Evolutionary conservation across 106 monocot species (phyloP).

Genomic region (Apostasia shenzhenica): DNA sequence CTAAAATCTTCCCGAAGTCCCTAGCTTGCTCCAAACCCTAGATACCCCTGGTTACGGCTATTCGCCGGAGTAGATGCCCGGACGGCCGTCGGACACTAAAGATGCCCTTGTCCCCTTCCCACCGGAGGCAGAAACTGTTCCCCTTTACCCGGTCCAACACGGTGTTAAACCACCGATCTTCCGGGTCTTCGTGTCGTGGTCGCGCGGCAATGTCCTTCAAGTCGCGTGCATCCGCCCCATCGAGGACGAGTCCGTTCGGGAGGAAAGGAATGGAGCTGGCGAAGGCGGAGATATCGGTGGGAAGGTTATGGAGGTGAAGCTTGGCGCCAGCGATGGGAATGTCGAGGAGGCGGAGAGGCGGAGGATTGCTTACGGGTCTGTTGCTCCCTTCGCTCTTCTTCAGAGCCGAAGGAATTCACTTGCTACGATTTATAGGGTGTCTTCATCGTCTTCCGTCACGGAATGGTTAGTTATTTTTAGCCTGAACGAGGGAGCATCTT

Average conservation of each 20-base stretch:
- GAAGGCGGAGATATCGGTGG: constrained; percentile 40
- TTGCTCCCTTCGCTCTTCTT: constrained; percentile 72
- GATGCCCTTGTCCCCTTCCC: constrained; percentile 39
- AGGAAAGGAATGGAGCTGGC: constrained; percentile 21
- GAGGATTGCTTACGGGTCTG: constrained; percentile 71
- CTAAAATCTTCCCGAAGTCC: constrained; percentile 9
- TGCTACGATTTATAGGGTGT: constrained; percentile 28
- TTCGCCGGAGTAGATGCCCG: constrained; percentile 37
- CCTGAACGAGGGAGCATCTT: background rate
- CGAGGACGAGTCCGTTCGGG: background rate
- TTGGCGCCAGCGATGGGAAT: constrained; percentile 28
- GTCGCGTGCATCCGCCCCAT: constrained; percentile 63
- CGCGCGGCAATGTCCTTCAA: constrained; percentile 66
- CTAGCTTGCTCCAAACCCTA: background rate
- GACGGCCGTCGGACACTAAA: constrained; percentile 34
- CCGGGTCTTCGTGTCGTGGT: constrained; percentile 69
- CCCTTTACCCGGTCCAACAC: constrained; percentile 47
- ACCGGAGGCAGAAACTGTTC: constrained; percentile 18
- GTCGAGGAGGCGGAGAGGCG: constrained; percentile 55
- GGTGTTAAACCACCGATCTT: constrained; percentile 53
- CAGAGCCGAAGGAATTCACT: constrained; percentile 66
- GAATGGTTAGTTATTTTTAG: constrained; percentile 36
- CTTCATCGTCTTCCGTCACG: constrained; percentile 17
- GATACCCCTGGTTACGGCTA: background rate
- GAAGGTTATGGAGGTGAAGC: constrained; percentile 53